phyloP scores from a whole-genome alignment of 495 filamentous ascomycete species.

The Hypoxylon intermedium region DNA sequence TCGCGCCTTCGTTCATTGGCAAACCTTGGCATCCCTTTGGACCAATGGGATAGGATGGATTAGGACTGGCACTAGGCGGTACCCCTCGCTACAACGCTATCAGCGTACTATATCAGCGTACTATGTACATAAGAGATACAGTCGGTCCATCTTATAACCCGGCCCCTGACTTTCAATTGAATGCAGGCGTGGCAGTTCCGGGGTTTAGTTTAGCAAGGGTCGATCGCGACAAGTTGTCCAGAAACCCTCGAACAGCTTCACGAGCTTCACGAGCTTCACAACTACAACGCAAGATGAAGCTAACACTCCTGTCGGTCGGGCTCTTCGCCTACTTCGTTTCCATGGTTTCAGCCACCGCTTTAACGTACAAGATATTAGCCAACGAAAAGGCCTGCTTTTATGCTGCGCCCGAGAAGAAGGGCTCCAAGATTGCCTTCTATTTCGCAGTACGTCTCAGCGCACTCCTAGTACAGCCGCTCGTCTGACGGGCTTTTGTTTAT shows the following conservation, averaged over 20 bases:
- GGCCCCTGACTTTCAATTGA: conserved; percentile 21
- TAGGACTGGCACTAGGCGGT: conserved; percentile 5
- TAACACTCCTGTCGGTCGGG: conserved; percentile 56
- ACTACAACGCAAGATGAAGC: conserved; percentile 54
- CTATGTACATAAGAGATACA: background rate
- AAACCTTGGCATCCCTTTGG: conserved; percentile 3
- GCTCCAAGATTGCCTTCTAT: conserved; percentile 95
- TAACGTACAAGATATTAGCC: conserved; percentile 90
- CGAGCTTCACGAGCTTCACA: conserved; percentile 23
- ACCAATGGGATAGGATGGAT: conserved; percentile 15
- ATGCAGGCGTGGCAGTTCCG: conserved; percentile 19
- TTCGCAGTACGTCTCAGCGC: conserved; percentile 76
- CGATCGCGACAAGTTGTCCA: conserved; percentile 40
- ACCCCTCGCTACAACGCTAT: background rate
- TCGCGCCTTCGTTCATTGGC: too few relatives aligned
- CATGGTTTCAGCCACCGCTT: conserved; percentile 78
- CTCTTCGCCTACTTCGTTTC: conserved; percentile 69
- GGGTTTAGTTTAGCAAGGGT: background rate
- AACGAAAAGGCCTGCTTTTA: conserved; percentile 98
- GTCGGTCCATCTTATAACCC: conserved; percentile 25
- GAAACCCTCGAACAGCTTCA: conserved; percentile 24
- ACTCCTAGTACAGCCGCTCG: background rate
- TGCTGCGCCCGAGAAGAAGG: conserved; percentile 72
- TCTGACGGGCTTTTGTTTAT: conserved; percentile 2
- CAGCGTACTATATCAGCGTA: too few relatives aligned